phyloP scores from a whole-genome alignment of 148 eudicot genomes.

The Rhododendron ovatum region DNA sequence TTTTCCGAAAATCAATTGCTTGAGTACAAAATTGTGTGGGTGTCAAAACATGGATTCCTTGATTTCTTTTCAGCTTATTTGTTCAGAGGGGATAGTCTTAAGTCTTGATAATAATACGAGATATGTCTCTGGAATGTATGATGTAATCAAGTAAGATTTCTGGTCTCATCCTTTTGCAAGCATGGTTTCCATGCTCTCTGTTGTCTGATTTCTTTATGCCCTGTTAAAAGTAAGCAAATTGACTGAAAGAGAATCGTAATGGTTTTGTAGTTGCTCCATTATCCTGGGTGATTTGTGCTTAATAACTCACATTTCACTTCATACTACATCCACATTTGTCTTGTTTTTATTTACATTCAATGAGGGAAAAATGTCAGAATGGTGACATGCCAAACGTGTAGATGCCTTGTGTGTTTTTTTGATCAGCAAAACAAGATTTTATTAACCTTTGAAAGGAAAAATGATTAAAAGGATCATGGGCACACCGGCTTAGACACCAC shows the following conservation, averaged over 20 bases:
- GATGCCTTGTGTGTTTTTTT: too few species aligned
- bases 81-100: background rate
- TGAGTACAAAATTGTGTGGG: background rate
- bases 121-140: background rate
- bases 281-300: background rate
- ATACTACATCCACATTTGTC: background rate
- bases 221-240: background rate
- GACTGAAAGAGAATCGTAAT: background rate
- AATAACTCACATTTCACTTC: background rate
- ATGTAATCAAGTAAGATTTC: background rate
- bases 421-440: too few species aligned
- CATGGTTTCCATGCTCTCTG: background rate
- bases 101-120: background rate
- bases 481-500: too few species aligned
- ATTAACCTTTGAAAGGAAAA: too few species aligned
- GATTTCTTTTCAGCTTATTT: background rate
- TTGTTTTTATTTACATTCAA: background rate
- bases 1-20: background rate
- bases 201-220: background rate
- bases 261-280: background rate
- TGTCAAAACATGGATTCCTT: background rate
- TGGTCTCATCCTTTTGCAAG: background rate
- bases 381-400: background rate
- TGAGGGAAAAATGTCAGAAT: background rate
- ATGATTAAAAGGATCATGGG: too few species aligned